Evolutionary conservation across 305 asterid genomes (phyloP).

Genomic region (Lippia alba): DNA sequence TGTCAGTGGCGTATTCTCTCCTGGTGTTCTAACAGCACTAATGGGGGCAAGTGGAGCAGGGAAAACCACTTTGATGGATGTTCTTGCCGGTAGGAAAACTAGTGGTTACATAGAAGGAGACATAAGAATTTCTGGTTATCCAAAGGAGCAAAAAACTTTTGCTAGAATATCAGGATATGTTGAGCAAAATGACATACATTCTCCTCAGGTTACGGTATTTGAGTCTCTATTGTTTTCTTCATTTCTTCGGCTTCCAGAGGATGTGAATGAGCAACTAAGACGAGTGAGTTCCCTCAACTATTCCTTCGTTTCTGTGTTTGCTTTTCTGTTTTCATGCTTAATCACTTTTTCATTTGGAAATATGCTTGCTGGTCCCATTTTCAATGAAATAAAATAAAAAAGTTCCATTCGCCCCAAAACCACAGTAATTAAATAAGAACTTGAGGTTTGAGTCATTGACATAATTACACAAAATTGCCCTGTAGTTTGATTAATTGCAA

Average conservation of each 20-base stretch:
- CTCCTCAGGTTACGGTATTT: slow-evolving; percentile 82
- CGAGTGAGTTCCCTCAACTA: slow-evolving; percentile 49
- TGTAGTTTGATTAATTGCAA: background rate
- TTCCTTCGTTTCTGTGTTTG: too few species aligned
- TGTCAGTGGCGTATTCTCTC: slow-evolving; percentile 84
- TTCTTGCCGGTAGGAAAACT: slow-evolving; percentile 93
- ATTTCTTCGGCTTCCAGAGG: slow-evolving; percentile 79
- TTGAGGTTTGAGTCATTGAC: too few species aligned
- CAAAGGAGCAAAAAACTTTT: slow-evolving; percentile 74
- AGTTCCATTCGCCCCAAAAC: too few species aligned
- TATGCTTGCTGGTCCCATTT: too few species aligned
- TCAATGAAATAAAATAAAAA: too few species aligned
- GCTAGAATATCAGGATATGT: slow-evolving; percentile 92
- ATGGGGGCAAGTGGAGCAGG: slow-evolving; percentile 97
- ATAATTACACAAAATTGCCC: background rate
- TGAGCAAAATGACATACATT: slow-evolving; percentile 89
- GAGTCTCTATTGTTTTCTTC: slow-evolving; percentile 91
- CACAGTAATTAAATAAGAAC: too few species aligned
- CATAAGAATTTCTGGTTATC: slow-evolving; percentile 76
- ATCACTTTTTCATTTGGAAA: background rate
- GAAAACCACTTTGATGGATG: slow-evolving; percentile 94
- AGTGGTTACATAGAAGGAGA: slow-evolving; percentile 90
- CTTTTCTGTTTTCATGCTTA: background rate
- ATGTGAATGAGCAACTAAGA: slow-evolving; percentile 66
- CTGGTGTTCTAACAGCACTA: slow-evolving; percentile 87